Conservation (phyloP, 345 rosid species). For the Alliaria petiolata region DNA sequence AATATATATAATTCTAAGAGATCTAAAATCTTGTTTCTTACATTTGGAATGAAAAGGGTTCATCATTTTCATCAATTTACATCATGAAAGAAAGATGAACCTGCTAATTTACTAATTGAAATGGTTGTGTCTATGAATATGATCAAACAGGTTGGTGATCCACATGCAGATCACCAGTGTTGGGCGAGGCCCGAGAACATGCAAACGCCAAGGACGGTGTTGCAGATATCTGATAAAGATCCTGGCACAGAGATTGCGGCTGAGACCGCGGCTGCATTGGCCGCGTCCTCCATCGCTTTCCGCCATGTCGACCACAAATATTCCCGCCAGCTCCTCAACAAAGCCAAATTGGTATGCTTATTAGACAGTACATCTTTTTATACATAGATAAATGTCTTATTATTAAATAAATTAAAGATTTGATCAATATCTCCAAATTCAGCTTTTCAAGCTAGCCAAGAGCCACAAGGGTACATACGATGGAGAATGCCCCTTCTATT, state of each 20-base stretch:
- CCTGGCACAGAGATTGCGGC: constrained; percentile 91
- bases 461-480: constrained; percentile 68
- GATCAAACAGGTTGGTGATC: constrained; percentile 69
- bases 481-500: constrained; percentile 97
- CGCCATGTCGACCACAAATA: constrained; percentile 45
- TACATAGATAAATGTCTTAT: background rate
- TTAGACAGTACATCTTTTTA: no score
- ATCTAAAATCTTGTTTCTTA: background rate
- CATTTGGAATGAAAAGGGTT: background rate
- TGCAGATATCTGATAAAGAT: constrained; percentile 39
- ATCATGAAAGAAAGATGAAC: background rate
- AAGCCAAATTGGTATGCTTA: constrained; percentile 58
- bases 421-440: constrained; percentile 11
- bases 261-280: constrained; percentile 78
- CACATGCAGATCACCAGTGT: constrained; percentile 66
- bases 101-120: background rate
- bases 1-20: background rate
- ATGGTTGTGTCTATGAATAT: background rate
- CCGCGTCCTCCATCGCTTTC: constrained; percentile 74
- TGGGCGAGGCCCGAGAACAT: constrained; percentile 84
- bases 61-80: background rate
- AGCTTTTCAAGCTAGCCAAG: constrained; percentile 74
- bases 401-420: background rate
- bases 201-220: constrained; percentile 69
- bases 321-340: constrained; percentile 72